Conservation (phyloP, 2,329 filamentous ascomycete species). For the Nigrospora oryzae region DNA sequence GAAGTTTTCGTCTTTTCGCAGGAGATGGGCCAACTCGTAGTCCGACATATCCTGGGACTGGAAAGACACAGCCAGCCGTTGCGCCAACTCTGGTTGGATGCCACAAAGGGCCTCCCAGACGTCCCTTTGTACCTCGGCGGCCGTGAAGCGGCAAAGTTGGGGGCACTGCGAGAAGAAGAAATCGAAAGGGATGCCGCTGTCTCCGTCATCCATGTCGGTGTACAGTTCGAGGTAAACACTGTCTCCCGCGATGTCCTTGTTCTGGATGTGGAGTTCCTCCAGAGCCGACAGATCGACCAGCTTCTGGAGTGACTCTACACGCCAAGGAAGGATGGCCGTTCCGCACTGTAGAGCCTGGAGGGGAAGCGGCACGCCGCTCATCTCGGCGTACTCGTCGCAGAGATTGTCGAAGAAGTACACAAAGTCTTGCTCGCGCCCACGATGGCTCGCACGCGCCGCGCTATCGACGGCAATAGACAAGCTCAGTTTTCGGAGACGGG, state of each 20-base stretch:
- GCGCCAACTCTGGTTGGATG: neutral
- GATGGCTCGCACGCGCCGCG: neutral
- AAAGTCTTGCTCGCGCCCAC: neutral
- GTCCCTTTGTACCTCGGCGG: neutral
- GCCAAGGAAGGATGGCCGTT: too few species aligned
- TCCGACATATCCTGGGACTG: neutral
- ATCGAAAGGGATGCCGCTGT: neutral
- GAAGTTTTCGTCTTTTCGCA: neutral
- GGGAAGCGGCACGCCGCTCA: neutral
- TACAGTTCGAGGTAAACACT: neutral
- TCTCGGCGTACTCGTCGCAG: neutral
- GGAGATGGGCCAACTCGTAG: neutral
- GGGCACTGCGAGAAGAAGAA: neutral
- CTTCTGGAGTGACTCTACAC: neutral
- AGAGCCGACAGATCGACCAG: neutral
- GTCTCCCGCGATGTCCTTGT: neutral
- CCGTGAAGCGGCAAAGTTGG: neutral
- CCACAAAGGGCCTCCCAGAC: neutral
- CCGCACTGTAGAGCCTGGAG: neutral
- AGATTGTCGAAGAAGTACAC: neutral
- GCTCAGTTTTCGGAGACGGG: neutral
- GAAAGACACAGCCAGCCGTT: neutral
- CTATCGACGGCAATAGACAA: neutral
- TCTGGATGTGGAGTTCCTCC: neutral
- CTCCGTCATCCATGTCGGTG: neutral